phyloP scores from a whole-genome alignment of 768 basidiomycete genomes.

The Crassisporium funariophilum region DNA sequence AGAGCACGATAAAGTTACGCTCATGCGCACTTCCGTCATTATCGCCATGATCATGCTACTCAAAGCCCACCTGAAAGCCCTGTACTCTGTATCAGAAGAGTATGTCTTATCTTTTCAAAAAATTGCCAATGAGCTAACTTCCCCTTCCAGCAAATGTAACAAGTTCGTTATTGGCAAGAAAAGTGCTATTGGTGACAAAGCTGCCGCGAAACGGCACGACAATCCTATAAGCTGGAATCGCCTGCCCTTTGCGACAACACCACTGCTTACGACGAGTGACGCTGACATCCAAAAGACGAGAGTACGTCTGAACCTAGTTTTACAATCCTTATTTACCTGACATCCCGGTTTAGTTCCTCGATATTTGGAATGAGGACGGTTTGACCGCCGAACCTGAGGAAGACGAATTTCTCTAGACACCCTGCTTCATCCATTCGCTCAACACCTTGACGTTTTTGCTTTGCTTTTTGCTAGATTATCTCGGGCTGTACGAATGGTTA shows the following conservation, averaged over 20 bases:
- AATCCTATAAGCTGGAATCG: conserved; percentile 72
- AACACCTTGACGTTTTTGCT: conserved; percentile 4
- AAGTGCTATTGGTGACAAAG: conserved; percentile 83
- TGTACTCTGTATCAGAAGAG: conserved; percentile 93
- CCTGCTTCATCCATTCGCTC: conserved; percentile 5
- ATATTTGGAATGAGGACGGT: conserved; percentile 84
- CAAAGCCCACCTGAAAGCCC: conserved; percentile 78
- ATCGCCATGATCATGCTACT: conserved; percentile 86
- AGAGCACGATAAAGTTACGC: conserved; percentile 25
- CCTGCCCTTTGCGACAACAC: conserved; percentile 63
- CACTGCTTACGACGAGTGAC: conserved; percentile 66
- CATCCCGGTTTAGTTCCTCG: conserved; percentile 56
- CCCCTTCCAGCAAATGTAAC: conserved; percentile 74
- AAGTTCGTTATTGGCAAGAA: conserved; percentile 92
- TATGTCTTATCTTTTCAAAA: conserved; percentile 38
- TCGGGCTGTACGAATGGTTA: not conserved
- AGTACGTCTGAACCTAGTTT: conserved; percentile 44
- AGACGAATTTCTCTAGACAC: conserved; percentile 32
- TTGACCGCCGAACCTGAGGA: conserved; percentile 67
- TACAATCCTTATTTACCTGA: not conserved
- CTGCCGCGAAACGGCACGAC: conserved; percentile 64
- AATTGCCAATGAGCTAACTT: conserved; percentile 2
- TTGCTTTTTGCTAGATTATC: not conserved
- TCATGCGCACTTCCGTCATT: conserved; percentile 72
- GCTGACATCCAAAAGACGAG: conserved; percentile 58